Base-by-base conservation (phyloP, 2,329 filamentous ascomycete genomes). In the Epichloe gansuensis region DNA sequence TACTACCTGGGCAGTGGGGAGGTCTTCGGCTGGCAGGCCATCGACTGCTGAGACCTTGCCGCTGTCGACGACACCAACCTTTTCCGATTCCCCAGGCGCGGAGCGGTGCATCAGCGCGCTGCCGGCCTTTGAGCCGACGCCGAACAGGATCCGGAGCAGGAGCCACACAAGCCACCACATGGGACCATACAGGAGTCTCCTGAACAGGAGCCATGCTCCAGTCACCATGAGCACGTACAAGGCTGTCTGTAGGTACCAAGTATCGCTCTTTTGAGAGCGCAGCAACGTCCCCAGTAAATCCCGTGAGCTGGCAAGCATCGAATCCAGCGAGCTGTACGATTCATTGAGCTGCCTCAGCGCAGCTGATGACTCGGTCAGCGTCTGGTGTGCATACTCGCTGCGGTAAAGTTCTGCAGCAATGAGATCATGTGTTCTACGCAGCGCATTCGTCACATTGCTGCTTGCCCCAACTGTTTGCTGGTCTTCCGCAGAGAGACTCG, bases 241-340 rank as follows among this genome's bases (percentile, higher is more conserved):
- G 2, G 91, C 82, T 39, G 88, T 94, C 69, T 93, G 86, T 37
- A 98, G 78, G 66, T 98, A 98, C 93, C 93, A 98, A 2, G 91
- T 96, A 65, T 98, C 93, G 58, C 86, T 93, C 75, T 98, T 98
- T 65, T 94, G 89, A 57, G 88, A 93, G 56, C 82, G 81, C 46
- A 97, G 72, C 46, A 98, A 74, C 17, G 88, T 88, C 6, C 82
- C 81, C 7, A 96, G 79, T 17, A 98, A 74, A 52, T 83, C 83
- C 58, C 81, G 79, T 46, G 87, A 91, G 53, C 80, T 86, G 3
- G 80, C 75, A 39, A 98, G 76, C 63, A 96, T 77, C 12, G 80
- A 80, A 61, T 91, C 88, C 5, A 97, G 79, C 48, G 82, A 82
- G 21, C 76, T 82, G 70, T 98, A 98, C 39, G 81, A 85, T 61